Base-by-base conservation (phyloP, 106 monocot species). In the Cymbidium sinense region DNA sequence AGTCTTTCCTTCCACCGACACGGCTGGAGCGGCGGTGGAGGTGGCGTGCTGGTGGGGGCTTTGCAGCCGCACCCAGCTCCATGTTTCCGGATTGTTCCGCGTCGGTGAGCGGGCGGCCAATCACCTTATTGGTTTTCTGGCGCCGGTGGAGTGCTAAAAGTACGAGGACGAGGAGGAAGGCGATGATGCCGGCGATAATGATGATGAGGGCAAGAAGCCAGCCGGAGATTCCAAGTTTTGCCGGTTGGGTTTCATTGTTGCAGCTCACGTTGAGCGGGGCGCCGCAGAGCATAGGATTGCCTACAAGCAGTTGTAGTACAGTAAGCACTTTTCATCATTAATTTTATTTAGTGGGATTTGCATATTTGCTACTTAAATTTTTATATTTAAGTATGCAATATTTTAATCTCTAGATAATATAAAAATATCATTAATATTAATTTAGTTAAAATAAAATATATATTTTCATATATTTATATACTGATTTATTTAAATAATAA, bases 221-320 rank as follows among this genome's bases (percentile, higher is more conserved):
- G 29, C 47, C 35, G 7, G 37, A 5, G 35, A 75, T 34, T 4
- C 9, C 15, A 67, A 33, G 67, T 34, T 70, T 34, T 52, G 31
- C 2, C 6, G 43, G 39, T 13, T 23, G 43, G 52, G 3, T 30
- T 15, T 44, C 39, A 5, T 43, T 41, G 69, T 19, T 20, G 77
- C 91, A 91, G n/a, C 30, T 0, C 3, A 64, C 74, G 7, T 37
- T 74, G 33, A 90, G 85, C 0, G 87, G 87, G 3, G 64, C 29
- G 9, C 87, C 87, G 41, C 90, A 90, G 18, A 90, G 85, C 21
- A 78, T 82, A 29, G 77, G 50, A 74, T 90, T 90, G 37, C 85
- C 90, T 85, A n/a, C 74, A 58, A 31, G 33, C 2, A 23, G 23
- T 6, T 25, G 21, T 54, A 39, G 37, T 13, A 47, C 47, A 47